These are phyloP conservation scores for Ustilago trichophora DNA, from an alignment of 1,284 basidiomycete species.

Conservation along the genomic window DNA sequence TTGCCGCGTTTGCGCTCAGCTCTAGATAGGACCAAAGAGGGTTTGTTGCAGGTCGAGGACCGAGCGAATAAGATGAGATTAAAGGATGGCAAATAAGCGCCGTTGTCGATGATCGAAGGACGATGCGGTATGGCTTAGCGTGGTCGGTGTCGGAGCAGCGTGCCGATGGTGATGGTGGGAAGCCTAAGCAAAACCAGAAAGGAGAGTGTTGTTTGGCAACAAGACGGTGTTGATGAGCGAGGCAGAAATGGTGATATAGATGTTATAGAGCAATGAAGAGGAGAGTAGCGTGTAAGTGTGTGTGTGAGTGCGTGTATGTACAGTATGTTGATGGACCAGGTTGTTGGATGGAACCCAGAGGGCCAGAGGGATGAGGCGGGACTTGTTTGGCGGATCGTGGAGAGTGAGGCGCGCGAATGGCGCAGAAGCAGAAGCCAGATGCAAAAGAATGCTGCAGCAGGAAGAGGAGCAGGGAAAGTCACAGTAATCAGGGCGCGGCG, in stretches of 20 bases:
- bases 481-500: too few species aligned
- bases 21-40: slow-evolving; percentile 1
- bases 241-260: too few species aligned
- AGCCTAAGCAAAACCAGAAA: too few species aligned
- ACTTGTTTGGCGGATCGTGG: neutral
- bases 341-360: too few species aligned
- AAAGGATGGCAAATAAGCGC: neutral
- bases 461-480: neutral
- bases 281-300: too few species aligned
- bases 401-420: neutral
- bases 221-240: too few species aligned
- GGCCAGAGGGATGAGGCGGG: neutral
- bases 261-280: too few species aligned
- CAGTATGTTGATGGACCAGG: too few species aligned
- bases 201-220: too few species aligned
- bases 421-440: neutral
- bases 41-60: slow-evolving; percentile 5
- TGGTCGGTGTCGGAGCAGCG: neutral
- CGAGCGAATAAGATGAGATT: neutral
- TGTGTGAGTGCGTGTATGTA: too few species aligned
- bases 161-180: neutral
- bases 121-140: neutral
- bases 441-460: neutral
- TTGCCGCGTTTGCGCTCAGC: neutral
- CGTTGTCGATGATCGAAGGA: slow-evolving; percentile 5